Evolutionary conservation across 441 rosid species (phyloP).

Genomic region (Manihot esculenta): DNA sequence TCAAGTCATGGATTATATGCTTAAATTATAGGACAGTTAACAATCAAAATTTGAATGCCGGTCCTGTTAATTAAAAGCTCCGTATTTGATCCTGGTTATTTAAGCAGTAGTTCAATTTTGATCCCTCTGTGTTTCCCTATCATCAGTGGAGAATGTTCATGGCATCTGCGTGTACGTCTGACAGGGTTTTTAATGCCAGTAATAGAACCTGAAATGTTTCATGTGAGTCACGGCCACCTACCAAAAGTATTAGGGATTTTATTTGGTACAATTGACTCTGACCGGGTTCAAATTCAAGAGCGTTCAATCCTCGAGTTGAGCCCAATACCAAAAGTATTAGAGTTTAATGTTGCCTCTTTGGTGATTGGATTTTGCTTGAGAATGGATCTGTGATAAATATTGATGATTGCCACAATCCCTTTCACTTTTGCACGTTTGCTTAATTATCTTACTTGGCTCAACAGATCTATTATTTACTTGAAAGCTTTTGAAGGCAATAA

Average conservation of each 20-base stretch:
- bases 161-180: too few relatives aligned
- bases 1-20: not conserved
- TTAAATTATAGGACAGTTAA: not conserved
- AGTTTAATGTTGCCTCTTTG: not conserved
- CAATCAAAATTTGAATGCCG: not conserved
- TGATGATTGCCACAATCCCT: not conserved
- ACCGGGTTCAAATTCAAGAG: too few relatives aligned
- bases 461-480: not conserved
- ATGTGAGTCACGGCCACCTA: too few relatives aligned
- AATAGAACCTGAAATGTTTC: not conserved
- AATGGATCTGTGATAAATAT: not conserved
- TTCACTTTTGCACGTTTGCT: not conserved
- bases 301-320: too few relatives aligned
- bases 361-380: not conserved
- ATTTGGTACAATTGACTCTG: too few relatives aligned
- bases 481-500: not conserved
- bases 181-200: conserved; percentile 3
- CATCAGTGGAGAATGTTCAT: too few relatives aligned
- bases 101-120: not conserved
- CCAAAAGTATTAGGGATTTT: too few relatives aligned
- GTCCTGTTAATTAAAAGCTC: not conserved
- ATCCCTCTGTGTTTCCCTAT: not conserved
- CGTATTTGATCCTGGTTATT: conserved; percentile 5
- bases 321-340: not conserved
- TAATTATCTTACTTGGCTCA: not conserved